phyloP scores from a whole-genome alignment of 192 early-diverging fungal species.

The Umbelopsis vinacea region DNA sequence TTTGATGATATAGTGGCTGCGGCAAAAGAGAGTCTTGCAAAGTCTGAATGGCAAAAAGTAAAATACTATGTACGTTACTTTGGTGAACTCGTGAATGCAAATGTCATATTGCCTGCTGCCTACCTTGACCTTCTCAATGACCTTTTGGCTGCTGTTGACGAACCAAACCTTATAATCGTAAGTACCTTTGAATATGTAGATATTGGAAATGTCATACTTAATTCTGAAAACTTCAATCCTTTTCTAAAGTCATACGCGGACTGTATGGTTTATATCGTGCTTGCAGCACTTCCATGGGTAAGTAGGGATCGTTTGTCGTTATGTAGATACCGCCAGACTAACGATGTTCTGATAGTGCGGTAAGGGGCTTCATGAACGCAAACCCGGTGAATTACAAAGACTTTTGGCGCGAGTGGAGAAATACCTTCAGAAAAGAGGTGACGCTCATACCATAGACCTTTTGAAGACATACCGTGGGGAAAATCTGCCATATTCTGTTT shows the following conservation, averaged over 20 bases:
- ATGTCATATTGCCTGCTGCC: conserved; percentile 70
- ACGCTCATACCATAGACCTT: background rate
- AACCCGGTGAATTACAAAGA: conserved; percentile 51
- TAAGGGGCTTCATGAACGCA: conserved; percentile 53
- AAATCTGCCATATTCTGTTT: background rate
- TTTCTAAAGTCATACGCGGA: conserved; percentile 53
- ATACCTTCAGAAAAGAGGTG: conserved; percentile 53
- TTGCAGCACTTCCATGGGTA: conserved; percentile 84
- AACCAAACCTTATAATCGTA: conserved; percentile 46
- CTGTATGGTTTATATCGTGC: conserved; percentile 74
- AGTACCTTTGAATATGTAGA: conserved; percentile 26
- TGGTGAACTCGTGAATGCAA: conserved; percentile 77
- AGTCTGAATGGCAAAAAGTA: conserved; percentile 69
- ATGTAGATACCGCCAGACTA: background rate
- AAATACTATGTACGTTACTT: conserved; percentile 84
- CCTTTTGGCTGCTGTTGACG: conserved; percentile 63
- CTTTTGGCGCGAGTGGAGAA: conserved; percentile 50
- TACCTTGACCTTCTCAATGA: conserved; percentile 67
- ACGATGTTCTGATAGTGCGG: conserved; percentile 35
- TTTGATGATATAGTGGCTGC: conserved; percentile 59
- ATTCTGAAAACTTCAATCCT: background rate
- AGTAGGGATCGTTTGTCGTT: conserved; percentile 2
- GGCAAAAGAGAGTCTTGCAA: conserved; percentile 59
- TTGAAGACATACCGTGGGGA: conserved; percentile 25
- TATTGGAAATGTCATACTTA: background rate